phyloP scores from a whole-genome alignment of 2,329 filamentous ascomycete species.

The Cladophialophora immunda region DNA sequence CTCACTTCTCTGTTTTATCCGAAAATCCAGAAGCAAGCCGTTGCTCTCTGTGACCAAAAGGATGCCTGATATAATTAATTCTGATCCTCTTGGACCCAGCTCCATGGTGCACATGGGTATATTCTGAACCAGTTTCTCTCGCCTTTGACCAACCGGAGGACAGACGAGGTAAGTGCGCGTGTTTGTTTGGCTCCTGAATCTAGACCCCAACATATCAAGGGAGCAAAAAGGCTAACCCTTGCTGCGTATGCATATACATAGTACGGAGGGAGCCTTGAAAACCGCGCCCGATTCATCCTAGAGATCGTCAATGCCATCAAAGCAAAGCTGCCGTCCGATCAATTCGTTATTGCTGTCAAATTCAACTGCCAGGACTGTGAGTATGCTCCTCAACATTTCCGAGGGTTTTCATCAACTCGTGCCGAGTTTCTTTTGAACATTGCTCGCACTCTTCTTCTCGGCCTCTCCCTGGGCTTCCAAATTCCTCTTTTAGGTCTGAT shows the following conservation, averaged over 20 bases:
- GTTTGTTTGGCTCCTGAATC: slow-evolving; percentile 1
- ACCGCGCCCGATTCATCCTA: slow-evolving; percentile 54
- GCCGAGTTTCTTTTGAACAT: too few relatives aligned
- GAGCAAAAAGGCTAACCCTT: slow-evolving; percentile 3
- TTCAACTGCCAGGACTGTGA: slow-evolving; percentile 60
- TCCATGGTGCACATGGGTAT: slow-evolving; percentile 64
- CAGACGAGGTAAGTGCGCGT: slow-evolving; percentile 46
- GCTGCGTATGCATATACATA: slow-evolving; percentile 21
- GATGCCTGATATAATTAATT: too few relatives aligned
- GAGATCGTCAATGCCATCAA: slow-evolving; percentile 40
- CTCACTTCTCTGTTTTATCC: background rate
- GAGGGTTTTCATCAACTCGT: too few relatives aligned
- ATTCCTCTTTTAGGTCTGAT: background rate
- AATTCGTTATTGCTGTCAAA: slow-evolving; percentile 60
- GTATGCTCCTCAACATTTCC: background rate
- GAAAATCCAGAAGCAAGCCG: background rate
- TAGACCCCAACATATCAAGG: background rate
- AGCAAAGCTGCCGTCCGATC: slow-evolving; percentile 49
- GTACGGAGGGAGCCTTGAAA: slow-evolving; percentile 58
- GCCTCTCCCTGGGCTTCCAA: too few relatives aligned
- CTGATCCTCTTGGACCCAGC: slow-evolving; percentile 42
- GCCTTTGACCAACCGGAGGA: slow-evolving; percentile 56
- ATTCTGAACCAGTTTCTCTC: slow-evolving; percentile 53
- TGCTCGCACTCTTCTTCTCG: too few relatives aligned
- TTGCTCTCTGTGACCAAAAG: too few relatives aligned